A percentile compares a stretch with the other conserved stretches of the same genome.
These are phyloP conservation scores for Pseudomicrostroma phylloplanum DNA, from an alignment of 1,284 basidiomycete species.

Conservation along the genomic window DNA sequence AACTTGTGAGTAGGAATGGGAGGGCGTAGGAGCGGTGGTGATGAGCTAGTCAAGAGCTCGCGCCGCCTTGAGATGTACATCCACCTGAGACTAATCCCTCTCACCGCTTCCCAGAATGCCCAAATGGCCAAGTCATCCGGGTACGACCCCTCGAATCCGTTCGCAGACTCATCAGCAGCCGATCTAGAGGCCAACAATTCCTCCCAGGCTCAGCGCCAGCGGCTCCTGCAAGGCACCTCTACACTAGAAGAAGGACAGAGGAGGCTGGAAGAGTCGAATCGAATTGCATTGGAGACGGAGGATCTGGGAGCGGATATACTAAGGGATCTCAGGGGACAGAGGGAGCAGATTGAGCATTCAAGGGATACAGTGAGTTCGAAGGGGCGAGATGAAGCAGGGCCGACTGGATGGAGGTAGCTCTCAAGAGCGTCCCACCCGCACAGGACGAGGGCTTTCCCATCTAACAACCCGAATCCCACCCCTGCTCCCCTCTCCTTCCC, in stretches of 20 bases:
- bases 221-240: slow-evolving; percentile 51
- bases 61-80: neutral
- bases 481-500: no score
- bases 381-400: no score
- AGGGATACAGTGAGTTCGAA: slow-evolving; percentile 65
- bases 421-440: no score
- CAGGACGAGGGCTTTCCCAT: no score
- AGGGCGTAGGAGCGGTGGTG: neutral
- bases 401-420: no score
- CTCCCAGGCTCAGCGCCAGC: slow-evolving; percentile 51
- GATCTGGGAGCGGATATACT: slow-evolving; percentile 89
- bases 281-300: slow-evolving; percentile 92
- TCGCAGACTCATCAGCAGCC: slow-evolving; percentile 19
- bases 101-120: neutral
- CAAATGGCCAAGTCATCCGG: slow-evolving; percentile 6
- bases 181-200: slow-evolving; percentile 27
- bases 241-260: slow-evolving; percentile 54
- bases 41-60: neutral
- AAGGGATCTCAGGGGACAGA: slow-evolving; percentile 72
- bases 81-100: no score
- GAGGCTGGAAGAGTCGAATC: slow-evolving; percentile 79
- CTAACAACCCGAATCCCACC: no score
- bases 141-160: slow-evolving; percentile 9
- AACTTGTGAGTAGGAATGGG: slow-evolving; percentile 17
- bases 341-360: slow-evolving; percentile 92